phyloP scores from a whole-genome alignment of 352 stramenopile genomes.

The Thalassiosira livingstoniorum region DNA sequence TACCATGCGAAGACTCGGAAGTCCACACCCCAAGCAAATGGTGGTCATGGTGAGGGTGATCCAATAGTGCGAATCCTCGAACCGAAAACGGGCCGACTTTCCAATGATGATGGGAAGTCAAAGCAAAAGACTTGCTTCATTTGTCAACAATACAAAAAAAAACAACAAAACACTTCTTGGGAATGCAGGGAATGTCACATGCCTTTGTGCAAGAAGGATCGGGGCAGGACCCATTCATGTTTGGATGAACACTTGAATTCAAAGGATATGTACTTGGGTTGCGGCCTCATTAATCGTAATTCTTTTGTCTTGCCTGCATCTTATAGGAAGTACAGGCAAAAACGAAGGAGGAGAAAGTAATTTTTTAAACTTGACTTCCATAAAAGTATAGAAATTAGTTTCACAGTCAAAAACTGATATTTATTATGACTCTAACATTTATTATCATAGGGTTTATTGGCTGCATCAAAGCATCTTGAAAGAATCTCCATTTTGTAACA shows the following conservation, averaged over 20 bases:
- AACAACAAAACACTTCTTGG: not conserved
- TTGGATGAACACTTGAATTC: not conserved
- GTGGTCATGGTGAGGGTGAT: not conserved
- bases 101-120: too few relatives aligned
- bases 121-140: not conserved
- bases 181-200: not conserved
- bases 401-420: too few relatives aligned
- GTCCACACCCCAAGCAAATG: not conserved
- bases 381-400: too few relatives aligned
- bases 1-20: not conserved
- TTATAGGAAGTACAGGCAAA: not conserved
- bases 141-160: not conserved
- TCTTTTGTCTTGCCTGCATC: not conserved
- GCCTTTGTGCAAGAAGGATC: not conserved
- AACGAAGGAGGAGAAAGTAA: not conserved
- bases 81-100: too few relatives aligned
- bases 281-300: not conserved
- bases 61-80: not conserved
- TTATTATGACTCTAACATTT: too few relatives aligned
- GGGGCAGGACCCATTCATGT: not conserved
- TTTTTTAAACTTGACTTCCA: too few relatives aligned
- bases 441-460: too few relatives aligned
- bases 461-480: too few relatives aligned
- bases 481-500: too few relatives aligned
- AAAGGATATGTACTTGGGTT: not conserved